A percentile compares a stretch with the other conserved stretches of the same genome.
Conservation (phyloP, 495 filamentous ascomycete species). For the Evernia prunastri region DNA sequence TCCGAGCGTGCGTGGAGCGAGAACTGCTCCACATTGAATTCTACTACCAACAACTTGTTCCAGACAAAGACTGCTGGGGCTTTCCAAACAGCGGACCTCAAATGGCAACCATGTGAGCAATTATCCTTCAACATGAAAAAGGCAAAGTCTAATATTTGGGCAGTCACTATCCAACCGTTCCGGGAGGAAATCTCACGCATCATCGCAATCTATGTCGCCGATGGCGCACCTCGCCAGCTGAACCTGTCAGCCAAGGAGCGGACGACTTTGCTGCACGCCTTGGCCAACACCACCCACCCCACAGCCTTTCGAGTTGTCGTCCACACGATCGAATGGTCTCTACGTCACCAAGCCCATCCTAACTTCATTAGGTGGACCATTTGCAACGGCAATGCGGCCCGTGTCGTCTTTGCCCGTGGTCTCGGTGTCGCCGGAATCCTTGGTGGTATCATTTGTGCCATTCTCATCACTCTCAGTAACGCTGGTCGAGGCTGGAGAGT, state of each 20-base stretch:
- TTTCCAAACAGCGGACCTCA: conserved; percentile 44
- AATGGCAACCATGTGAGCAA: conserved; percentile 50
- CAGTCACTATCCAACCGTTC: conserved; percentile 73
- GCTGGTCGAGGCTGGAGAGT: conserved; percentile 55
- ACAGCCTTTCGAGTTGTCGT: conserved; percentile 52
- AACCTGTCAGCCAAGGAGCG: conserved; percentile 65
- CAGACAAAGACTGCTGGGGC: conserved; percentile 35
- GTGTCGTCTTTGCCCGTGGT: conserved; percentile 59
- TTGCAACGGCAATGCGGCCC: conserved; percentile 66
- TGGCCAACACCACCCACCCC: conserved; percentile 68
- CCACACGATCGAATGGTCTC: conserved; percentile 53
- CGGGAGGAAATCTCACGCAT: conserved; percentile 63
- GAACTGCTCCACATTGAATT: conserved; percentile 23
- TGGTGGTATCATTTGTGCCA: conserved; percentile 43
- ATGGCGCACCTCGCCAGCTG: conserved; percentile 58
- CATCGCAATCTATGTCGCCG: conserved; percentile 61
- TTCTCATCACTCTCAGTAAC: conserved; percentile 54
- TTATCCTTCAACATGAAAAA: conserved; percentile 8
- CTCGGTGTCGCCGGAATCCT: conserved; percentile 52
- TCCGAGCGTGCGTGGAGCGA: conserved; percentile 26
- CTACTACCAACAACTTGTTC: conserved; percentile 22
- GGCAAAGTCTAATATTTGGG: conserved; percentile 15
- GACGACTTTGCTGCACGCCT: conserved; percentile 53
- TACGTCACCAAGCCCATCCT: conserved; percentile 65
- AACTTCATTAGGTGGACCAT: conserved; percentile 79